Base-by-base conservation (phyloP, 2,329 filamentous ascomycete genomes). In the Monosporascus sp. region DNA sequence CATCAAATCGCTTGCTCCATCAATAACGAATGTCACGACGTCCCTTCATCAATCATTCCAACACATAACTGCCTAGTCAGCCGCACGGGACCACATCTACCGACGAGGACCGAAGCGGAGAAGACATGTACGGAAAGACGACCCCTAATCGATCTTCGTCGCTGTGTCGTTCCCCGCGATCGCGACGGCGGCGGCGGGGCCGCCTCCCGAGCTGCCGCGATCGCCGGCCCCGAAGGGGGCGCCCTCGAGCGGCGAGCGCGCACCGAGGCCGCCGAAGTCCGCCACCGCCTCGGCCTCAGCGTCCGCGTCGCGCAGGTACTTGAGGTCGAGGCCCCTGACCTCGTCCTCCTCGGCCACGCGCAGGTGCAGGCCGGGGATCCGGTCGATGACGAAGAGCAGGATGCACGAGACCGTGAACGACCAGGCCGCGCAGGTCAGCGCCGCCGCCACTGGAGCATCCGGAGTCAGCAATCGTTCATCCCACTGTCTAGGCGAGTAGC, bases 331-430 rank as follows among this genome's bases (percentile, higher is more conserved):
- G 0, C 81, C 81, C 31, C 69, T 66, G 5, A 79, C 64, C 63
- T 84, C 81, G 7, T 75, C 78, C 51, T 83, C 79, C 52, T 83
- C 79, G 1, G 69, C 76, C 1, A 76, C 77, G 18, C 81, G 70
- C 2, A 84, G 68, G 53, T 81, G 77, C 54, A 82, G 70, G 0
- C 79, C 80, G 0, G 81, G 81, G 38, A 84, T 83, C 55, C 72
- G 76, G 62, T 82, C 80, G 60, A 83, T 75, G 55, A 81, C 65
- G 53, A 81, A 78, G 72, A 78, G 72, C 24, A 84, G 66, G 17
- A 76, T 60, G 55, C 75, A 76, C 1, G 77, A 79, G 8, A 83
- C 69, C 25, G 74, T 60, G 56, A 84, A 83, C 0, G 78, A 79
- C 70, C 80, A 84, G 0, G 70, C 67, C 0, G 79, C 77, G 55